These are phyloP conservation scores for Gaeumannomyces tritici DNA, from an alignment of 2,329 filamentous ascomycete species.

Conservation along the genomic window DNA sequence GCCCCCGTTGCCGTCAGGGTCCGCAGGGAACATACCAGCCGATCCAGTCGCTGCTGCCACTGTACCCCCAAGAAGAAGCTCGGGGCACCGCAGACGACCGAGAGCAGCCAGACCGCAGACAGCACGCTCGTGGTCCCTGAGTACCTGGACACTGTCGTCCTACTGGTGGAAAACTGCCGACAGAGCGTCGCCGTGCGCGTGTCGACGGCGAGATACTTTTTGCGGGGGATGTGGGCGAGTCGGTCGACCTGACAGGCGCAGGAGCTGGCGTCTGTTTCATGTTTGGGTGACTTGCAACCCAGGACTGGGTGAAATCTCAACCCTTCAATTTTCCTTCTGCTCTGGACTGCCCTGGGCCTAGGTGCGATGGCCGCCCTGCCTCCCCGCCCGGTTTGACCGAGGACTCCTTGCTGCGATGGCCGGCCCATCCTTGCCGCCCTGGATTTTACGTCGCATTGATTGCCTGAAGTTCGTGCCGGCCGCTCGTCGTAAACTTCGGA, in stretches of 20 bases:
- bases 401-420: neutral
- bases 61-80: neutral
- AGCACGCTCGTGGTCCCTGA: neutral
- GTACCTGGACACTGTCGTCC: neutral
- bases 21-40: neutral
- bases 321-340: neutral
- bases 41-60: neutral
- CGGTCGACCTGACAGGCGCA: neutral
- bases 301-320: neutral
- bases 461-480: too few species aligned
- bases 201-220: neutral
- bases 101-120: neutral
- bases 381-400: neutral
- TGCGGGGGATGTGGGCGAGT: neutral
- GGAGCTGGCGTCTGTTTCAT: neutral
- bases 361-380: neutral
- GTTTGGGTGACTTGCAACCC: neutral
- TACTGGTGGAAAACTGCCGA: neutral
- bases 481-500: neutral
- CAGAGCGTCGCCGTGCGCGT: neutral
- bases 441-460: neutral
- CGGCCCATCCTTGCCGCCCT: neutral
- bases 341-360: neutral
- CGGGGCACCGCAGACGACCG: neutral
- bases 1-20: neutral